A percentile compares a stretch with the other conserved stretches of the same genome.
These are phyloP conservation scores for Debaryomyces singareniensis DNA, from an alignment of 1,139 yeast genomes.

Conservation along the genomic window DNA sequence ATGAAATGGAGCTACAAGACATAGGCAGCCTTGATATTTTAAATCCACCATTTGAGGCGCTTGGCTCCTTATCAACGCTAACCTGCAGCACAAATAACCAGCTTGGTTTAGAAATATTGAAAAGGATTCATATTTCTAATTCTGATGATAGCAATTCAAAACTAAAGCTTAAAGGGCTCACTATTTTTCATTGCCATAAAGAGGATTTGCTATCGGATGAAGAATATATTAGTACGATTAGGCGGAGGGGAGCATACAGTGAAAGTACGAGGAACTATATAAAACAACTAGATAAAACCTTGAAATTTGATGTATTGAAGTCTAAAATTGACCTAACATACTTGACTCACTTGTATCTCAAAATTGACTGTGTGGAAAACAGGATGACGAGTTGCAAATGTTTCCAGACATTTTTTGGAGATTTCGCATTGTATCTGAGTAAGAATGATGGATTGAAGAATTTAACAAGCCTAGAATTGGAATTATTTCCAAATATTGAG, in stretches of 20 bases:
- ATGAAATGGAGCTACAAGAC: slow-evolving; percentile 21
- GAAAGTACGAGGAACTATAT: slow-evolving; percentile 9
- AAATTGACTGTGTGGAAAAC: slow-evolving; percentile 29
- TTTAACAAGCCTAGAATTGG: slow-evolving; percentile 24
- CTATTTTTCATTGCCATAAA: slow-evolving; percentile 30
- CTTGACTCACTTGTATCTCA: slow-evolving; percentile 21
- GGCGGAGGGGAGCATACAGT: slow-evolving; percentile 4
- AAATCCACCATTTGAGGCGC: slow-evolving; percentile 13
- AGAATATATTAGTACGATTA: slow-evolving; percentile 2
- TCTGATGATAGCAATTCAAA: slow-evolving; percentile 16
- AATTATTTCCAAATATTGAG: slow-evolving; percentile 29
- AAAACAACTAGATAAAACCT: slow-evolving; percentile 13
- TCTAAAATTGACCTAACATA: slow-evolving; percentile 20
- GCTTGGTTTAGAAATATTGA: slow-evolving; percentile 24
- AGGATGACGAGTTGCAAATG: slow-evolving; percentile 21
- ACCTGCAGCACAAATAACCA: slow-evolving; percentile 30
- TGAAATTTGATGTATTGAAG: slow-evolving; percentile 17
- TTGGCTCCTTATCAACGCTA: slow-evolving; percentile 22
- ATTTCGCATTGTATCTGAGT: slow-evolving; percentile 17
- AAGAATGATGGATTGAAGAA: slow-evolving; percentile 25
- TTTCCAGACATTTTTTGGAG: slow-evolving; percentile 24
- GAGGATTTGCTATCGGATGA: slow-evolving; percentile 10
- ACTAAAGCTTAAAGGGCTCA: slow-evolving; percentile 23
- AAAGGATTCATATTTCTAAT: slow-evolving; percentile 15
- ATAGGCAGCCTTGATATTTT: slow-evolving; percentile 16